Evolutionary conservation across 768 basidiomycete species (phyloP).

Genomic region (Imleria badia): DNA sequence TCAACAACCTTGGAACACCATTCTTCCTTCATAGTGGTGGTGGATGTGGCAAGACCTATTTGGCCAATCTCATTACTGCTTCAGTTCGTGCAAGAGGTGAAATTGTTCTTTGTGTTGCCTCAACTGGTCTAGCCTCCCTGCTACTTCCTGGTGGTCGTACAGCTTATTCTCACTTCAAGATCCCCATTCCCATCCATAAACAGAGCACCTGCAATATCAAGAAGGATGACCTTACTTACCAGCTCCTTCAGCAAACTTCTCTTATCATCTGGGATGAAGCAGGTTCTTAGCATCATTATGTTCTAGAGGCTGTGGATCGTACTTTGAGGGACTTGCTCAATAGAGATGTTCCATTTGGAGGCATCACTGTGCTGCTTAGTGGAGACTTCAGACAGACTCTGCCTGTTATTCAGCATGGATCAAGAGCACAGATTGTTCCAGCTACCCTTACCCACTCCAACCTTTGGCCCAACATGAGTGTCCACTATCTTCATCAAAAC

Average conservation of each 20-base stretch:
- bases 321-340: too few relatives aligned
- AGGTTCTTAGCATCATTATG: background rate
- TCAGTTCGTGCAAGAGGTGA: too few relatives aligned
- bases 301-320: too few relatives aligned
- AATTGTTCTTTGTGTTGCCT: too few relatives aligned
- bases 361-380: too few relatives aligned
- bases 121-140: background rate
- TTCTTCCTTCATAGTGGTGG: slow-evolving; percentile 42
- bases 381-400: too few relatives aligned
- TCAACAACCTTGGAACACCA: background rate
- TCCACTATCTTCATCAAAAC: slow-evolving; percentile 39
- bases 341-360: too few relatives aligned
- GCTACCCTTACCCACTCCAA: slow-evolving; percentile 36
- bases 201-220: background rate
- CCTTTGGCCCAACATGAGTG: slow-evolving; percentile 37
- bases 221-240: background rate
- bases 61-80: too few relatives aligned
- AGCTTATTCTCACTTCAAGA: background rate
- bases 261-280: slow-evolving; percentile 1
- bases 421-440: slow-evolving; percentile 37
- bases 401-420: slow-evolving; percentile 41
- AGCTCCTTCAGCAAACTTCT: background rate
- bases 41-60: background rate
- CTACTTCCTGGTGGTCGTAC: background rate
- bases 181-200: too few relatives aligned